Conservation (phyloP, 1,139 yeast species). For the Geotrichum klebahnii region DNA sequence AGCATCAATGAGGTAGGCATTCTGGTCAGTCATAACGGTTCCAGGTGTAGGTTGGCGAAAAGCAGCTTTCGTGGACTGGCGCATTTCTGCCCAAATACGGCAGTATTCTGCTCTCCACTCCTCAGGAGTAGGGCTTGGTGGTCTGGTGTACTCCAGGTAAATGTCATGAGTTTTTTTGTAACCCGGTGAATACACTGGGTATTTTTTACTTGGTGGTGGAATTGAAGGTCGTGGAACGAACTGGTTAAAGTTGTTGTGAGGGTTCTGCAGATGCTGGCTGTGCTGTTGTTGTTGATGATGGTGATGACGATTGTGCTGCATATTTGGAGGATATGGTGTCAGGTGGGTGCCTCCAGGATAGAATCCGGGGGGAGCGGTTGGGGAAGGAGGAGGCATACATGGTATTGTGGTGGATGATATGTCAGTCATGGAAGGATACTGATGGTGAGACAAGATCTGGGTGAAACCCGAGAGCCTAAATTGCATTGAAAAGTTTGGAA, state of each 20-base stretch:
- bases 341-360: slow-evolving; percentile 2
- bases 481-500: slow-evolving; percentile 57
- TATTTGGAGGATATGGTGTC: neutral
- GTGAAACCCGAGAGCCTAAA: slow-evolving; percentile 69
- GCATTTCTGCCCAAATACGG: slow-evolving; percentile 60
- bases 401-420: slow-evolving; percentile 3
- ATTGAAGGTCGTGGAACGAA: neutral
- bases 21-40: slow-evolving; percentile 53
- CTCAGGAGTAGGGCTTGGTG: slow-evolving; percentile 50
- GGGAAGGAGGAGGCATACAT: slow-evolving; percentile 14
- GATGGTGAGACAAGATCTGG: slow-evolving; percentile 36
- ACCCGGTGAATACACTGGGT: slow-evolving; percentile 35
- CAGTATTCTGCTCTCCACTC: slow-evolving; percentile 65
- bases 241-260: neutral
- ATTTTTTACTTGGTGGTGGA: neutral
- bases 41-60: slow-evolving; percentile 75
- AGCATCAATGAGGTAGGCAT: slow-evolving; percentile 57
- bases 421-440: slow-evolving; percentile 17
- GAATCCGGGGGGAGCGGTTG: slow-evolving; percentile 11
- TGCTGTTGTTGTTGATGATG: neutral
- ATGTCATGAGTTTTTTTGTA: slow-evolving; percentile 48
- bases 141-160: slow-evolving; percentile 51
- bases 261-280: too few species aligned
- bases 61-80: slow-evolving; percentile 56
- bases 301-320: slow-evolving; percentile 2